These are phyloP conservation scores for Candida endomychidarum DNA, from an alignment of 805 yeast genomes.

Conservation along the genomic window DNA sequence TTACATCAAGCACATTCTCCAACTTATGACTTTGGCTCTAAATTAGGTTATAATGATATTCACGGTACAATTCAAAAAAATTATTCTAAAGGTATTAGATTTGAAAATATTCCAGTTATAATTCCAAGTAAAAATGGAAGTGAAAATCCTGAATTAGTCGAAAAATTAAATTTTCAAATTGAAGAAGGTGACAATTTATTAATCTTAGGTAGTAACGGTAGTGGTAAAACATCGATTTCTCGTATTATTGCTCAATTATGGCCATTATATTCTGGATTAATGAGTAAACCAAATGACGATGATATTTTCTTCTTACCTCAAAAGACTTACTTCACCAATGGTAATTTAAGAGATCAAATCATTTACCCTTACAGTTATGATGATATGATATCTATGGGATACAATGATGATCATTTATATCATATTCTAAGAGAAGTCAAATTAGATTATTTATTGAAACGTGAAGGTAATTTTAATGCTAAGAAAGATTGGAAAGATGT, in stretches of 20 bases:
- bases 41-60: slow-evolving; percentile 49
- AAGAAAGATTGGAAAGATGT: slow-evolving; percentile 82
- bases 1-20: slow-evolving; percentile 80
- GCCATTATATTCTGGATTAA: slow-evolving; percentile 84
- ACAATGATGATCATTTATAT: slow-evolving; percentile 66
- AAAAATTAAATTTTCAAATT: slow-evolving; percentile 59
- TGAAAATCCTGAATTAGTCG: slow-evolving; percentile 59
- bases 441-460: slow-evolving; percentile 71
- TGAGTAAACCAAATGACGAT: slow-evolving; percentile 70
- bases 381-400: slow-evolving; percentile 73
- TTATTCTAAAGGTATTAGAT: slow-evolving; percentile 69
- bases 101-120: slow-evolving; percentile 79
- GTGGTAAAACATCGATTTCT: slow-evolving; percentile 86
- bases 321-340: slow-evolving; percentile 77
- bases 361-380: slow-evolving; percentile 80
- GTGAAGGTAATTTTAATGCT: slow-evolving; percentile 58
- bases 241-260: slow-evolving; percentile 84
- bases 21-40: slow-evolving; percentile 50
- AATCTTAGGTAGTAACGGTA: slow-evolving; percentile 83
- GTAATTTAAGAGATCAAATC: slow-evolving; percentile 86
- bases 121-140: slow-evolving; percentile 68
- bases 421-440: slow-evolving; percentile 73
- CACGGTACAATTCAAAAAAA: slow-evolving; percentile 79
- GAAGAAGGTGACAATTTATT: slow-evolving; percentile 64
- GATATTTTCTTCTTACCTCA: slow-evolving; percentile 83